A percentile compares a stretch with the other conserved stretches of the same genome.
Evolutionary conservation across 768 basidiomycete species (phyloP).

Genomic region (Chalciporus piperatus): DNA sequence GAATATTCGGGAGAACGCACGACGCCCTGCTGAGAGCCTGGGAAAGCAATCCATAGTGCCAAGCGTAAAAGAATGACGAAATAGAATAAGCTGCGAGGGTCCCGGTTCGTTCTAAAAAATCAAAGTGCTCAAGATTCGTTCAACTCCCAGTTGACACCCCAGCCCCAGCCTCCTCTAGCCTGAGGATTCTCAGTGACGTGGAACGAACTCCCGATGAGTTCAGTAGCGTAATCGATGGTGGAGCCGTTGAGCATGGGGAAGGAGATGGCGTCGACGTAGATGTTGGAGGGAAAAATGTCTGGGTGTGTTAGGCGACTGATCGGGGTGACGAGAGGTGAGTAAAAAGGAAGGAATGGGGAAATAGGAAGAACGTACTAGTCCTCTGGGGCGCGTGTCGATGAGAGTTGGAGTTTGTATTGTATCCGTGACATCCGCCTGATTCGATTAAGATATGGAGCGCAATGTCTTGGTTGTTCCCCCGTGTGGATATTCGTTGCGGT

Average conservation of each 20-base stretch:
- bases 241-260: constrained; percentile 83
- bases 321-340: background rate
- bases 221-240: constrained; percentile 87
- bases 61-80: too few relatives aligned
- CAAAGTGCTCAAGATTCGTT: constrained; percentile 33
- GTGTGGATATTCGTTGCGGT: constrained; percentile 66
- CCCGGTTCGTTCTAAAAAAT: too few relatives aligned
- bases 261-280: constrained; percentile 85
- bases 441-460: constrained; percentile 84
- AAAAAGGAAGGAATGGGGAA: background rate
- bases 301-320: constrained; percentile 69
- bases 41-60: too few relatives aligned
- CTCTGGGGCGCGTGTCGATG: constrained; percentile 56
- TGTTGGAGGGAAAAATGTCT: constrained; percentile 63
- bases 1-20: too few relatives aligned
- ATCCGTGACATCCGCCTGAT: constrained; percentile 95
- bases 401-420: constrained; percentile 90
- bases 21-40: too few relatives aligned
- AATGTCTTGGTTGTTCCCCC: constrained; percentile 25
- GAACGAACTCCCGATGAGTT: constrained; percentile 93
- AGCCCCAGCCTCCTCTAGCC: constrained; percentile 91
- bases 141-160: constrained; percentile 94
- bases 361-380: constrained; percentile 82
- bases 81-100: too few relatives aligned
- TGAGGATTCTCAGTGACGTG: constrained; percentile 82